Base-by-base conservation (phyloP, 169 alveolate genomes). In the Plasmodium coatneyi region DNA sequence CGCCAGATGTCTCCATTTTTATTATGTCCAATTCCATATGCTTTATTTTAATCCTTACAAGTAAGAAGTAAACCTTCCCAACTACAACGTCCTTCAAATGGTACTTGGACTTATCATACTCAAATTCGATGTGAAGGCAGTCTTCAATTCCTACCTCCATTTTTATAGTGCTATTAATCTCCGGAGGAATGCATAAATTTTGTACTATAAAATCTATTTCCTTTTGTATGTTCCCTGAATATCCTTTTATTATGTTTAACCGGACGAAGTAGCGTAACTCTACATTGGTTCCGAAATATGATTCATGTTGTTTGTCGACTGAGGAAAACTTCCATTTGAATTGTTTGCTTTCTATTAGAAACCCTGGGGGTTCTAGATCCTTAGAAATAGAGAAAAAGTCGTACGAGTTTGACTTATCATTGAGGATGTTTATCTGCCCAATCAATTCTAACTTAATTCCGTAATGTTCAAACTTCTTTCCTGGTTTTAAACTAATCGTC, bases 121-220 rank as follows among this genome's bases (percentile, higher is more conserved):
- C 99, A 84, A 98, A 99, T 94, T 98, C 99, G 28, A 98, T 98
- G 92, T 98, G 99, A 76, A 99, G 96, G 93, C 99, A 98, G 60
- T 99, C 99, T 96, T 99, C 99, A 28, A 99, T 99, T 25, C 99
- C 99, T 46, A 96, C 98, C 96, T 98, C 99, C 99, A 98, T 98
- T 93, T 98, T 98, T 74, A 98, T 97, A 10, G 99, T 97, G 81
- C 98, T 97, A 93, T 98, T 97, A 28, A 96, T 96, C 82, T 97
- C 98, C 0, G 99, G 98, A 14, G 98, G 98, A 1, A 96, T 92
- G 78, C 96, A 95, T 9, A 98, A 86, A 90, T 98, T 98, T 95
- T 97, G 99, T 25, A 99, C 99, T 28, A 98, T 98, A 93, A 99
- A 97, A 93, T 98, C 99, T 78, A 98, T 98, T 87, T 98, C 99